These are phyloP conservation scores for Elongisporangium senticosum DNA, from an alignment of 352 stramenopile genomes.

Conservation along the genomic window DNA sequence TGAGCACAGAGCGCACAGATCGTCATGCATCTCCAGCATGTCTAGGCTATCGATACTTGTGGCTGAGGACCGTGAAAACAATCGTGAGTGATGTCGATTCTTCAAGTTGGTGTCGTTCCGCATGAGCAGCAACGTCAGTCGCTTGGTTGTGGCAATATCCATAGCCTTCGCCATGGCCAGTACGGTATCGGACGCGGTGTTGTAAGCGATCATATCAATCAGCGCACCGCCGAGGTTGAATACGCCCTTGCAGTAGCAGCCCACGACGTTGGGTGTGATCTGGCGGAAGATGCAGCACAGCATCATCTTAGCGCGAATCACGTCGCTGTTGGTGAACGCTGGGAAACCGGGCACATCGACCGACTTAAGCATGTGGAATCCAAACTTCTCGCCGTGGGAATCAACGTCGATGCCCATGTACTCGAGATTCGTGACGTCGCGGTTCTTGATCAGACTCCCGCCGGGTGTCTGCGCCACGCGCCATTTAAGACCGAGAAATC, in stretches of 20 bases:
- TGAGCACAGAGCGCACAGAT: not conserved
- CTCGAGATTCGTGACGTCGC: constrained; percentile 46
- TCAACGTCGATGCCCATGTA: constrained; percentile 36
- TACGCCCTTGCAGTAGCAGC: constrained; percentile 49
- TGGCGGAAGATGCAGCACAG: constrained; percentile 59
- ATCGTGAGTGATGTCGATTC: not conserved
- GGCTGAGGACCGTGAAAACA: not conserved
- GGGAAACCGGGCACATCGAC: constrained; percentile 37
- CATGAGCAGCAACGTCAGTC: constrained; percentile 25
- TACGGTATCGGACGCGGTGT: constrained; percentile 33
- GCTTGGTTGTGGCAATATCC: constrained; percentile 36
- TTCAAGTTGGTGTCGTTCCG: not conserved
- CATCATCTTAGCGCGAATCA: constrained; percentile 47
- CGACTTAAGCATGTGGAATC: constrained; percentile 47
- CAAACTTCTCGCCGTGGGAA: constrained; percentile 26
- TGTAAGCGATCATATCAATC: constrained; percentile 34
- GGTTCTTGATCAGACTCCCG: constrained; percentile 30
- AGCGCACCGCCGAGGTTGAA: constrained; percentile 43
- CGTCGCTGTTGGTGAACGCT: constrained; percentile 19
- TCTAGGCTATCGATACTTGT: not conserved
- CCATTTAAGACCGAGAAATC: constrained; percentile 55
- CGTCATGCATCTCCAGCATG: not conserved
- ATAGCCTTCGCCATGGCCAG: constrained; percentile 24
- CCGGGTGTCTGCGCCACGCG: constrained; percentile 16
- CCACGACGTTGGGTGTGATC: constrained; percentile 23